Conservation (phyloP, 805 yeast species). For the Myxozyma sirexii region DNA sequence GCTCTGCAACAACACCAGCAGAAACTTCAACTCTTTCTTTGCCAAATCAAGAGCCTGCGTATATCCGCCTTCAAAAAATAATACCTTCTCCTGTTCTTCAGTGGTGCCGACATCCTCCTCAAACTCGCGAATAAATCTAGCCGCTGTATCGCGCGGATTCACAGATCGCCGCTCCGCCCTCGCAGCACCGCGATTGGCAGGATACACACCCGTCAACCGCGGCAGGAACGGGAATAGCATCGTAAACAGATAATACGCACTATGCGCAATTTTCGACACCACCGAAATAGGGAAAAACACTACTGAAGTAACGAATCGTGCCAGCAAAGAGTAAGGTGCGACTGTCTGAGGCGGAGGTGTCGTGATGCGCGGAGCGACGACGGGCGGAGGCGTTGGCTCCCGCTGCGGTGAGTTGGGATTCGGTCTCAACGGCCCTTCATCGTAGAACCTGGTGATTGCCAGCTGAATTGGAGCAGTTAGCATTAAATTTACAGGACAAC, state of each 20-base stretch:
- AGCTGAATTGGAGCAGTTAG: conserved; percentile 7
- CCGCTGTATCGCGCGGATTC: conserved; percentile 56
- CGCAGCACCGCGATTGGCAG: conserved; percentile 46
- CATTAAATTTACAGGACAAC: neutral
- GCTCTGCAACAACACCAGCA: conserved; percentile 73
- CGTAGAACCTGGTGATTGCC: conserved; percentile 30
- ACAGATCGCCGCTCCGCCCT: conserved; percentile 43
- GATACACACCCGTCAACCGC: conserved; percentile 44
- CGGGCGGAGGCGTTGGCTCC: conserved; percentile 35
- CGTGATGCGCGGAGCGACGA: conserved; percentile 38
- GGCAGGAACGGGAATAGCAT: conserved; percentile 46
- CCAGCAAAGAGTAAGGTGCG: conserved; percentile 36
- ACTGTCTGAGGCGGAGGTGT: conserved; percentile 32
- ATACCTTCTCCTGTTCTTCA: conserved; percentile 11
- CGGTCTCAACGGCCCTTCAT: conserved; percentile 32
- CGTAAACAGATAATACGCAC: conserved; percentile 21
- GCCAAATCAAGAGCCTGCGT: conserved; percentile 75
- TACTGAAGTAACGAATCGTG: conserved; percentile 38
- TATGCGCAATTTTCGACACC: conserved; percentile 37
- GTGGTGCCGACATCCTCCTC: conserved; percentile 49
- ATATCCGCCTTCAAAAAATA: conserved; percentile 73
- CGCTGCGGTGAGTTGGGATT: conserved; percentile 16
- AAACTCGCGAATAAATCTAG: conserved; percentile 54
- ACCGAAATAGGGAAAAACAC: conserved; percentile 44
- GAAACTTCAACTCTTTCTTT: conserved; percentile 68